These are phyloP conservation scores for Podosphaera xanthii DNA, from an alignment of 2,329 filamentous ascomycete genomes.

Conservation along the genomic window DNA sequence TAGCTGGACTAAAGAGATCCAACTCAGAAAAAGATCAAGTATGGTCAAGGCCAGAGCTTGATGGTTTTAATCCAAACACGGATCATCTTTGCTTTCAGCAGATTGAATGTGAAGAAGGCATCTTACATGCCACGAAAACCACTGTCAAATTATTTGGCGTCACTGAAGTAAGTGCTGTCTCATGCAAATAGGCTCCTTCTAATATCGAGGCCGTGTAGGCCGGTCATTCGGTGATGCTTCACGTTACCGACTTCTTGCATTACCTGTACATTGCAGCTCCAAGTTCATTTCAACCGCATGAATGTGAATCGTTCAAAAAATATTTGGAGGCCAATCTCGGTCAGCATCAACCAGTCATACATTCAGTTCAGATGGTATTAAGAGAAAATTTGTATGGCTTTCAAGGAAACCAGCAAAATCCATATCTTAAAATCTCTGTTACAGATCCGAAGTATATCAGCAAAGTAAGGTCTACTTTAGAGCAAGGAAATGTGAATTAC, in stretches of 20 bases:
- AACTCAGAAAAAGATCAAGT: conserved; percentile 86
- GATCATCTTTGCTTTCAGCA: conserved; percentile 77
- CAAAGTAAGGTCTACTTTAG: conserved; percentile 52
- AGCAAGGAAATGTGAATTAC: conserved; percentile 62
- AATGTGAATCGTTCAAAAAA: conserved; percentile 55
- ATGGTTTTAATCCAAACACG: conserved; percentile 35
- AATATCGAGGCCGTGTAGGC: conserved; percentile 18
- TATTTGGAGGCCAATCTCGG: conserved; percentile 63
- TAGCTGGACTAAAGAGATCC: conserved; percentile 60
- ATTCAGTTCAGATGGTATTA: conserved; percentile 61
- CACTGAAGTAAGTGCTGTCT: conserved; percentile 35
- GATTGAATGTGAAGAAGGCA: conserved; percentile 86
- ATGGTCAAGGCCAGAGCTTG: conserved; percentile 50
- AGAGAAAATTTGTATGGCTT: conserved; percentile 86
- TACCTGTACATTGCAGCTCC: conserved; percentile 90
- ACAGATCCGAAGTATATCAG: conserved; percentile 70
- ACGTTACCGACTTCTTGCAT: conserved; percentile 88
- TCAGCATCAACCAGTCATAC: conserved; percentile 49
- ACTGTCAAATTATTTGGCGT: conserved; percentile 88
- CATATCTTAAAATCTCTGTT: conserved; percentile 83
- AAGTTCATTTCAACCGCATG: conserved; percentile 51
- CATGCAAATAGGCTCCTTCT: background rate
- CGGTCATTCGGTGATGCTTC: conserved; percentile 81
- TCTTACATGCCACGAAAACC: conserved; percentile 48
- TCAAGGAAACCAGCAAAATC: conserved; percentile 76